Percentiles rank a stretch among this genome's conserved stretches.
phyloP scores from a whole-genome alignment of 2,329 filamentous ascomycete species.

The Epichloe gansuensis region DNA sequence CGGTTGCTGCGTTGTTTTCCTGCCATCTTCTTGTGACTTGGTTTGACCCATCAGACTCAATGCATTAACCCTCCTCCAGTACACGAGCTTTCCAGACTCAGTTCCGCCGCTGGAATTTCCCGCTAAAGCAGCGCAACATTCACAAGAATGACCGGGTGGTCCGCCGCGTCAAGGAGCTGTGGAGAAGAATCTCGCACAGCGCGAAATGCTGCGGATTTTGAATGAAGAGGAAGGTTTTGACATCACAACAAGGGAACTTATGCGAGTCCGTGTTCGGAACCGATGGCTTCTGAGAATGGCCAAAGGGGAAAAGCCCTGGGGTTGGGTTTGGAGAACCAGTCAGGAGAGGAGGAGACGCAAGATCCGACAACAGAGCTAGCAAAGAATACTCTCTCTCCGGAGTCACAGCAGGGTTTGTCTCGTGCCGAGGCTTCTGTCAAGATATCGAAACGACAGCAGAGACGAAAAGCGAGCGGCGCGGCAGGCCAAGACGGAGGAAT shows the following conservation, averaged over 20 bases:
- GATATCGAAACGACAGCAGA: conserved; percentile 41
- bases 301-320: conserved; percentile 26
- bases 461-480: conserved; percentile 49
- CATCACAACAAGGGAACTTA: conserved; percentile 59
- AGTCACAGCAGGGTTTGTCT: conserved; percentile 1
- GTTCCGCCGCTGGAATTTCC: conserved; percentile 70
- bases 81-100: conserved; percentile 67
- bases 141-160: conserved; percentile 58
- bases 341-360: conserved; percentile 5
- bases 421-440: not conserved
- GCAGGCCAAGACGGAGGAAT: conserved; percentile 52
- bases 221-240: conserved; percentile 58
- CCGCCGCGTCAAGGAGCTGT: conserved; percentile 60
- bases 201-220: conserved; percentile 60
- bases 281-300: conserved; percentile 53
- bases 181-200: conserved; percentile 60
- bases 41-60: not conserved
- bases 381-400: not conserved
- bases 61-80: conserved; percentile 27
- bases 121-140: conserved; percentile 58
- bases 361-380: not conserved
- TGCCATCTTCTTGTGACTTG: too few species aligned
- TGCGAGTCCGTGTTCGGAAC: conserved; percentile 57
- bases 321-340: conserved; percentile 3
- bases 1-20: not conserved